Evolutionary conservation across 441 rosid species (phyloP), one percentile per base, ranked within the genome.

Genomic region (Eruca vesicaria): DNA sequence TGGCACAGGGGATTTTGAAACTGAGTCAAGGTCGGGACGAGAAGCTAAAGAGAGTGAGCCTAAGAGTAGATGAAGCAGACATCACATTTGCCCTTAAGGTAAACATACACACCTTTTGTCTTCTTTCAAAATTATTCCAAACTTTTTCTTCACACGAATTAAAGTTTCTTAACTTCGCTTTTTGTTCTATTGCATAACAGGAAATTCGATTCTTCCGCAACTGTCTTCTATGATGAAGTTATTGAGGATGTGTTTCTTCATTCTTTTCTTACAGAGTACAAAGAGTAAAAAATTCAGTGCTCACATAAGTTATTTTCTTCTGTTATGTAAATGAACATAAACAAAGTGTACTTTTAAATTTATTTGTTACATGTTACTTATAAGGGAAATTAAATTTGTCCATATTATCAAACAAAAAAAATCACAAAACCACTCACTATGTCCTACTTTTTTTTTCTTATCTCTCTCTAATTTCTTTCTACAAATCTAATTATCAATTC

Each of bases 61-160:
- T 93, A 14, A 88, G 88, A 76, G 86, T 88, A 43, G 96, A 89
- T 80, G 93, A 84, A 72, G 87, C 92, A 18, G 96, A 95, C 74
- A 78, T 93, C 77, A 73, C 81, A 36, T 95, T 91, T 75, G 97
- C 99, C 33, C 84, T 95, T 83, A 95, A 91, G 91, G 99, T 92
- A 77, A 1, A 21, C 23, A 16, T 14, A 26, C 16, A 12, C 76
- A 23, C 63, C 20, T 11, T 31, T 36, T 15, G 9, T 20, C 15
- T 26, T 35, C n/a, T 63, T 26, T 61, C 63, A 63, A 32, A 36
- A 23, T 19, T 16, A 14, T 64, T 73, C 14, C 45, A 63, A 10
- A 28, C 53, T 16, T 8, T 56, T 26, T 28, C 32, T 3, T 58
- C 69, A 18, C 20, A 43, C 31, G 35, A 35, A 48, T 23, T 19